Conservation (phyloP, 495 filamentous ascomycete species). For the Tuber microsphaerosporum region DNA sequence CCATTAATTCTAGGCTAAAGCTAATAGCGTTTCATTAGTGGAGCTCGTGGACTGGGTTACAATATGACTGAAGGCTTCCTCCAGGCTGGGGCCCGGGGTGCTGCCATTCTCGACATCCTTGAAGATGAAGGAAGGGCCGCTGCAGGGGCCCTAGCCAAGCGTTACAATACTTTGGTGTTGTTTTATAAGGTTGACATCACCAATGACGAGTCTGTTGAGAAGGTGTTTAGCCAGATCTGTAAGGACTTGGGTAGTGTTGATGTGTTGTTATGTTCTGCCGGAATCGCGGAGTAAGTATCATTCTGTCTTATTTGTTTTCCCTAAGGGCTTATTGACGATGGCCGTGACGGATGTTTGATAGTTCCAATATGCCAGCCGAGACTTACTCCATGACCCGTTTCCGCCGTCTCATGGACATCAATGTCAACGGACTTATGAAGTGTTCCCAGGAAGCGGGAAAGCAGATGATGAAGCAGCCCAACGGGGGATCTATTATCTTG, state of each 20-base stretch:
- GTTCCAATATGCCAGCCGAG: conserved; percentile 58
- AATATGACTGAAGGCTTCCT: conserved; percentile 67
- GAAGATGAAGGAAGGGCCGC: conserved; percentile 60
- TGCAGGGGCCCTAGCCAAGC: conserved; percentile 56
- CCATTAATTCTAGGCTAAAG: conserved; percentile 26
- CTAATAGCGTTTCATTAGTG: conserved; percentile 45
- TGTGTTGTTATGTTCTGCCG: conserved; percentile 72
- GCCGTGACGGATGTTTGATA: conserved; percentile 7
- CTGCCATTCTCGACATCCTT: conserved; percentile 66
- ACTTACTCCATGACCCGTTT: conserved; percentile 53
- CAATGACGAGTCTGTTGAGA: conserved; percentile 55
- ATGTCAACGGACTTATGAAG: conserved; percentile 63
- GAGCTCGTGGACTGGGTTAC: conserved; percentile 66
- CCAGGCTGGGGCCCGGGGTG: conserved; percentile 61
- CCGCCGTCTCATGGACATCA: conserved; percentile 65
- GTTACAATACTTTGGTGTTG: conserved; percentile 58
- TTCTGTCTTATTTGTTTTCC: neutral
- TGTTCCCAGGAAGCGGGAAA: conserved; percentile 57
- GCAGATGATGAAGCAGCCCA: conserved; percentile 56
- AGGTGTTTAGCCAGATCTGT: conserved; percentile 45
- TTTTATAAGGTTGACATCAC: conserved; percentile 75
- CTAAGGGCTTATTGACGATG: conserved; percentile 1
- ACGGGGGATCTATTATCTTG: conserved; percentile 59
- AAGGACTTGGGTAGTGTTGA: conserved; percentile 58
- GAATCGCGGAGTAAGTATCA: conserved; percentile 64